Evolutionary conservation across 192 early-diverging fungal species (phyloP), one percentile per base, ranked within the genome.

Genomic region (Coemansia javaensis): DNA sequence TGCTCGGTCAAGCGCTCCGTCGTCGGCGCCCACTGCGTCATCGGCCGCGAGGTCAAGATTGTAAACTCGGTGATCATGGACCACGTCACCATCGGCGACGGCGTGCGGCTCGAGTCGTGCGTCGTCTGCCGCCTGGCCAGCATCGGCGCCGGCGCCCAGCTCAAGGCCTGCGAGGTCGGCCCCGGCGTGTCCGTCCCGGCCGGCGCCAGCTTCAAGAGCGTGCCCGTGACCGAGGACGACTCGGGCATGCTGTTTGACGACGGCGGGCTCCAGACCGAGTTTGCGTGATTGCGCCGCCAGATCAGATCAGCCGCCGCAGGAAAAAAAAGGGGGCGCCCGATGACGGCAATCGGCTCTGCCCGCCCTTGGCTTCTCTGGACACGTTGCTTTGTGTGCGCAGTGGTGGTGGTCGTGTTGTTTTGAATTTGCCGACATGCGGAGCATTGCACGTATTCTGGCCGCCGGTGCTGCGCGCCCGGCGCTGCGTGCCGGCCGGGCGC

Each of bases 41-140:
- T 99, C 77, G 97, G 97, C 20, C 91, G 90, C 63, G 90, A 91
- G 45, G 91, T 94, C 60, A 97, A 98, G 59, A 90, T 99, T 53
- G 77, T 80, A 32, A 93, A 91, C 64, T 94, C 87, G n/a, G 82
- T 99, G 32, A 75, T 99, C 33, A 93, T 97, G 92, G 95, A 99
- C 64, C 80, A 96, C 53, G 85, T 87, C 9, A 82, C 90, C 6
- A 80, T 99, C 47, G 95, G 91, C 44, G 97, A 99, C 53, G 88
- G 90, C 56, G 93, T 85, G 34, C 90, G 87, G 62, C 52, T 98
- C 21, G 91, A 96, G 42, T 83, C 83, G 10, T 91, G 89, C 53
- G 78, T 96, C 37, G 78, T 98, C 7, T 93, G 90, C 66, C 83
- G 80, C 15, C 79, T 87, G 49, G 80, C 85, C 23, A 91, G 85